Evolutionary conservation across 768 basidiomycete genomes (phyloP), one percentile per base, ranked within the genome.

Genomic region (Hygrophoropsis aurantiaca): DNA sequence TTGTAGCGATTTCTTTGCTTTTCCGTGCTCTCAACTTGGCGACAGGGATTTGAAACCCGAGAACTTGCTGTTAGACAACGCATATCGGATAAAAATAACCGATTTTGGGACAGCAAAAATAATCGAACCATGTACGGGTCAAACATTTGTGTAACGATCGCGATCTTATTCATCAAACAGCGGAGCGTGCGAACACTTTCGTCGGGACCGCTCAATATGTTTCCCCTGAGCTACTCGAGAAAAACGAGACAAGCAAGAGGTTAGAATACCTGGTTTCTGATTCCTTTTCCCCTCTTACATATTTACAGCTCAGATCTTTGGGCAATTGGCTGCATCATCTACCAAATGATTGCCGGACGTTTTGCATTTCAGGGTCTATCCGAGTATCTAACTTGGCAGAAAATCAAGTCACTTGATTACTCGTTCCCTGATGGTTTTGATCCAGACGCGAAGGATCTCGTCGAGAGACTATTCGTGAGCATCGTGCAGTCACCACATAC

Each of bases 61-160:
- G 66, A 97, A 97, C 62, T 74, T 98, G 24, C 75, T 99, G 8
- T 75, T 99, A n/a, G 93, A 95, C 56, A 79, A 79, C 27, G 78
- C 84, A 13, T 89, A 85, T 69, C 83, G 92, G 44, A 82, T 97
- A 61, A 95, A 93, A 66, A 80, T 99, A n/a, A 90, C 93, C 13
- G 97, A 99, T 65, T 98, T 98, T 66, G 97, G 97, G 5, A 94
- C 92, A 4, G 92, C 92, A 16, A 88, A 89, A 68, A 72, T 89
- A 51, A 69, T 84, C 26, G 81, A 84, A 50, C 60, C 75, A 18
- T 73, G 71, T 66, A 84, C 84, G 46, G 58, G 81, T 68, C 11
- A 45, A 42, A 23, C 20, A 24, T 25, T 43, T 38, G 13, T 13
- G n/a, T 27, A n/a, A 34, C 19, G 5, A 44, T 26, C 30, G n/a